These are phyloP conservation scores for Trapa bicornis DNA, from an alignment of 345 rosid species.

Conservation along the genomic window DNA sequence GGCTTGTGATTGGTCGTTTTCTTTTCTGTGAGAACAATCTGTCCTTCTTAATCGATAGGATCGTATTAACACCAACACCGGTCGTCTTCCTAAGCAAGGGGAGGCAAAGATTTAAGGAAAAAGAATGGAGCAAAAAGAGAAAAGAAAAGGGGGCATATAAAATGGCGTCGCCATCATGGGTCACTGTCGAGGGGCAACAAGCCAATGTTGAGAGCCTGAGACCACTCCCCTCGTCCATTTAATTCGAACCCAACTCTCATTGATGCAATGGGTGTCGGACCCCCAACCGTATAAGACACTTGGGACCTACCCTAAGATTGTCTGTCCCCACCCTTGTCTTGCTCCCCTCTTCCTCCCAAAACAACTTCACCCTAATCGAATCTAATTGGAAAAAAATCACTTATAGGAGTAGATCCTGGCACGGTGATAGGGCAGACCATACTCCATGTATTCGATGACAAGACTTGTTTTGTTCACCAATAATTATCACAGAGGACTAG, in stretches of 20 bases:
- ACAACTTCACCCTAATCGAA: no score
- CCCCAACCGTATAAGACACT: background rate
- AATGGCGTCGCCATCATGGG: background rate
- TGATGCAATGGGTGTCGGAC: background rate
- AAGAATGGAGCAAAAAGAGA: no score
- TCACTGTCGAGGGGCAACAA: background rate
- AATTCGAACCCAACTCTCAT: background rate
- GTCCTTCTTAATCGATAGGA: no score
- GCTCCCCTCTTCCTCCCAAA: background rate
- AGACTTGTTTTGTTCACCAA: no score
- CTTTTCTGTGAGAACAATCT: no score
- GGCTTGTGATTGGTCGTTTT: no score
- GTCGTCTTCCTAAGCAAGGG: no score
- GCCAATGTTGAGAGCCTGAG: background rate
- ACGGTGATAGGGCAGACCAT: no score
- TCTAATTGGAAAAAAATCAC: no score
- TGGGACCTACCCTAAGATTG: background rate
- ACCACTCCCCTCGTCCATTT: background rate
- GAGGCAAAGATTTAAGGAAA: background rate
- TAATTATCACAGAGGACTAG: no score
- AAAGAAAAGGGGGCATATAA: background rate
- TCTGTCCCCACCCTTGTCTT: constrained; percentile 4
- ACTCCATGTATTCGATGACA: no score
- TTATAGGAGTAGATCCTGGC: no score
- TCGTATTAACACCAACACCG: background rate